Percentiles rank a stretch among this genome's conserved stretches.
These are phyloP conservation scores for Aulographum hederae DNA, from an alignment of 2,329 filamentous ascomycete genomes.

Conservation along the genomic window DNA sequence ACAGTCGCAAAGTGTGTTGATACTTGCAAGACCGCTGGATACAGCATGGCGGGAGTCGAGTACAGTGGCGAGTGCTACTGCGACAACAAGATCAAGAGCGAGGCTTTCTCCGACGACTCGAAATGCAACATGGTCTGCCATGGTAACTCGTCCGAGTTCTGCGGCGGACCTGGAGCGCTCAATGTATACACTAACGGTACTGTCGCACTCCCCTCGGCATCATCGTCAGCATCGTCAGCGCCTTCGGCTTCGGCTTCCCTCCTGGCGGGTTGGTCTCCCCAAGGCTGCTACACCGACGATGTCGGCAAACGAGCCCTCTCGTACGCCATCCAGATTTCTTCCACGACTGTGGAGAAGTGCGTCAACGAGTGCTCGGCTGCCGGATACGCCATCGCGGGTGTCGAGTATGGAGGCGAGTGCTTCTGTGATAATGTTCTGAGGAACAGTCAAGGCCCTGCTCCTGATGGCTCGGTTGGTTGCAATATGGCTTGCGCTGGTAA, in stretches of 20 bases:
- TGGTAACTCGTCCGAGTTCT: slow-evolving; percentile 18
- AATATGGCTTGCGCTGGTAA: slow-evolving; percentile 6
- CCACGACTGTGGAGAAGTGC: slow-evolving; percentile 3
- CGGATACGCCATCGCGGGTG: slow-evolving; percentile 1
- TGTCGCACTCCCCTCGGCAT: no score
- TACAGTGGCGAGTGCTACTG: slow-evolving; percentile 6
- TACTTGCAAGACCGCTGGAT: slow-evolving; percentile 4
- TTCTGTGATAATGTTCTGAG: slow-evolving; percentile 38
- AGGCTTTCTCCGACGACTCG: background rate
- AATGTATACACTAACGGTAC: slow-evolving; percentile 4
- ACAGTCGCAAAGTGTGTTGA: slow-evolving; percentile 7
- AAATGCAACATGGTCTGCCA: slow-evolving; percentile 24
- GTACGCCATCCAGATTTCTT: slow-evolving; percentile 33
- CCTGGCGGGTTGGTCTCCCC: slow-evolving; percentile 28
- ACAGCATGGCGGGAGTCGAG: slow-evolving; percentile 5
- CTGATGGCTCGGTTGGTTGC: slow-evolving; percentile 1
- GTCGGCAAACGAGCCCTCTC: slow-evolving; percentile 26
- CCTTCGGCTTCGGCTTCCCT: slow-evolving; percentile 2
- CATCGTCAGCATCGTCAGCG: background rate
- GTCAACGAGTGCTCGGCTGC: slow-evolving; percentile 6
- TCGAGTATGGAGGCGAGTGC: slow-evolving; percentile 18
- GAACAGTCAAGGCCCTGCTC: background rate
- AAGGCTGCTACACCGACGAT: slow-evolving; percentile 42
- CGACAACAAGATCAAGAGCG: slow-evolving; percentile 1
- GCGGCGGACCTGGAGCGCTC: slow-evolving; percentile 16